Evolutionary conservation across 2,329 filamentous ascomycete species (phyloP), one percentile per base, ranked within the genome.

Genomic region (Chaetomiaceae sp.): DNA sequence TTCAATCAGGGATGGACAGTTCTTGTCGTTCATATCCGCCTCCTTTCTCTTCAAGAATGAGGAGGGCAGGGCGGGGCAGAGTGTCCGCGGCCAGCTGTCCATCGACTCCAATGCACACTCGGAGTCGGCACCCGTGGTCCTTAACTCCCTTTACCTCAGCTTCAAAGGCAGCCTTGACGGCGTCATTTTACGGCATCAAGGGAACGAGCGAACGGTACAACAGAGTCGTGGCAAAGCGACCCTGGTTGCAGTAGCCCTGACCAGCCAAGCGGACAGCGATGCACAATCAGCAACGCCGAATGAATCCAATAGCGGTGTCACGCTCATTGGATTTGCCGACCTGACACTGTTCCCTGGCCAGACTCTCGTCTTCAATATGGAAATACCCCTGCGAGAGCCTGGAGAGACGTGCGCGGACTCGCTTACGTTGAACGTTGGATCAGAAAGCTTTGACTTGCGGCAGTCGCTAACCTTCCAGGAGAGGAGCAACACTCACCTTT

Each of bases 311-410:
- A 53, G 36, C n/a, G 50, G 38, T 14, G 33, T 59, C 16, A 53
- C 46, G 1, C 51, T 65, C 23, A 20, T 51, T 9, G 86, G 86
- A 1, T 64, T 71, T 10, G 78, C 80, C 8, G 76, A 91, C 66
- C 70, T 96, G 50, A 82, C 76, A 0, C 70, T 96, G 38, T 68
- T 71, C 10, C 80, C 90, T 13, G 84, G 83, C 0, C 80, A 87
- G 56, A 86, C 78, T 8, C 82, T 80, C 48, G 80, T 91, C 1
- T 86, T 88, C 57, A 82, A 87, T 61, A 77, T 96, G 61, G 79
- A 78, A 8, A 80, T 90, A 53, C 81, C 85, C 2, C 78, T 96
- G 14, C 83, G 90, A 54, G 91, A 96, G 69, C 82, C 90, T 2
- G 90, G 90, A n/a, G 81, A 89, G 51, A 84, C 86, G 1, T 81